phyloP scores from a whole-genome alignment of 1,284 basidiomycete genomes.

The Phellinidium pouzarii region DNA sequence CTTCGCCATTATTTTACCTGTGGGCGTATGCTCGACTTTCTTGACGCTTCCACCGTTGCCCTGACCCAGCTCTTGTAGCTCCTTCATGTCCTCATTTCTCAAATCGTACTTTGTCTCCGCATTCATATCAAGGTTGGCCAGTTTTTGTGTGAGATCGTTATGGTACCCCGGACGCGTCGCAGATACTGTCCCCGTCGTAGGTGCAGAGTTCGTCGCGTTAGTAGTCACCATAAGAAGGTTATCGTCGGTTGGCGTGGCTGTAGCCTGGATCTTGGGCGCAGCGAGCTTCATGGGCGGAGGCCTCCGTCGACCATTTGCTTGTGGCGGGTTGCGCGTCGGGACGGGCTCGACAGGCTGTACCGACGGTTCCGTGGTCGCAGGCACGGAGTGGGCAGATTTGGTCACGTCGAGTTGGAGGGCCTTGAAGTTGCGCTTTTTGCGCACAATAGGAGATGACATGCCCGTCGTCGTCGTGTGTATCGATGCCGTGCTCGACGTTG shows the following conservation, averaged over 20 bases:
- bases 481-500: background rate
- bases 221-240: slow-evolving; percentile 31
- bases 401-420: slow-evolving; percentile 57
- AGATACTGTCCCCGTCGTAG: slow-evolving; percentile 34
- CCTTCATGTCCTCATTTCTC: slow-evolving; percentile 76
- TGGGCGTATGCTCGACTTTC: slow-evolving; percentile 90
- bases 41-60: slow-evolving; percentile 98
- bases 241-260: slow-evolving; percentile 35
- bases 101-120: slow-evolving; percentile 72
- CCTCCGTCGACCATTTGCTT: slow-evolving; percentile 18
- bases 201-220: slow-evolving; percentile 35
- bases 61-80: slow-evolving; percentile 84
- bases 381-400: slow-evolving; percentile 25
- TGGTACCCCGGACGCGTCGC: slow-evolving; percentile 58
- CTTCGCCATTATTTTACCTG: slow-evolving; percentile 87
- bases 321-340: slow-evolving; percentile 20
- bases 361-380: slow-evolving; percentile 36
- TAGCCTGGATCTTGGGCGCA: slow-evolving; percentile 30
- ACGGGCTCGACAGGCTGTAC: slow-evolving; percentile 28
- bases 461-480: background rate
- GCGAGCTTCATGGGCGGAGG: slow-evolving; percentile 26
- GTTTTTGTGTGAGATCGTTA: slow-evolving; percentile 63
- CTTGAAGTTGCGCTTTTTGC: slow-evolving; percentile 81
- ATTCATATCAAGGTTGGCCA: slow-evolving; percentile 69
- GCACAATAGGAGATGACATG: slow-evolving; percentile 38